Evolutionary conservation across 768 basidiomycete genomes (phyloP).

Genomic region (Strobilomyces confusus): DNA sequence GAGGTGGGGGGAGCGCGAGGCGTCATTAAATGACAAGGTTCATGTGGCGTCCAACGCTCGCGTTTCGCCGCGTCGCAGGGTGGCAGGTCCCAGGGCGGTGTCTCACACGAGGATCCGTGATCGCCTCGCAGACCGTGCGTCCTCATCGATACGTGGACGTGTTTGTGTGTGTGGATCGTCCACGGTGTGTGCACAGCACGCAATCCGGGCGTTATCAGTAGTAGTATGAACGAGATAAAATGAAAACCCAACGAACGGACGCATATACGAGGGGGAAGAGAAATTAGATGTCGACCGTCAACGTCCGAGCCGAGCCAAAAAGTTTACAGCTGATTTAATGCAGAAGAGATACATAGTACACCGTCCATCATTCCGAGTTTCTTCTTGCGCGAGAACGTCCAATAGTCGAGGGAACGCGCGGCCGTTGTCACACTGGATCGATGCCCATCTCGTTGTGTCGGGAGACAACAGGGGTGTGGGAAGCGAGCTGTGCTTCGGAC

Average conservation of each 20-base stretch:
- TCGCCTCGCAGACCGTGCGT: constrained; percentile 1
- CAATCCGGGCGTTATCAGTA: not conserved
- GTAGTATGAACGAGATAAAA: constrained; percentile 10
- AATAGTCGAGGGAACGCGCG: not conserved
- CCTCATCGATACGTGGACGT: constrained; percentile 2
- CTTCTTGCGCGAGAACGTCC: not conserved
- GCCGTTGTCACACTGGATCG: constrained; percentile 7
- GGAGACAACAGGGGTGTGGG: constrained; percentile 14
- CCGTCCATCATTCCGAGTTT: not conserved
- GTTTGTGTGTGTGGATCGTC: not conserved
- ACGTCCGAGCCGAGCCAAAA: constrained; percentile 10
- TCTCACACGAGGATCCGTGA: constrained; percentile 13
- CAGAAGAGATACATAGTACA: constrained; percentile 19
- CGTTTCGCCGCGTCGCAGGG: constrained; percentile 11
- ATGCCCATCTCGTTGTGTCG: constrained; percentile 12
- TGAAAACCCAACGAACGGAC: constrained; percentile 6
- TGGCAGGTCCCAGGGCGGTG: constrained; percentile 9
- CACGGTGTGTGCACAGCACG: constrained; percentile 10
- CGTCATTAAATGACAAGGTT: constrained; percentile 22
- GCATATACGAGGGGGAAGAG: constrained; percentile 8
- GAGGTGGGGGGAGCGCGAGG: constrained; percentile 15
- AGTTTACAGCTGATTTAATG: constrained; percentile 19
- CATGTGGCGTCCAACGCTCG: constrained; percentile 26
- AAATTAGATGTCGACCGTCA: not conserved
- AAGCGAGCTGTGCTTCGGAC: constrained; percentile 44